Evolutionary conservation across 116 monocot species (phyloP).

Genomic region (Iris pallida): DNA sequence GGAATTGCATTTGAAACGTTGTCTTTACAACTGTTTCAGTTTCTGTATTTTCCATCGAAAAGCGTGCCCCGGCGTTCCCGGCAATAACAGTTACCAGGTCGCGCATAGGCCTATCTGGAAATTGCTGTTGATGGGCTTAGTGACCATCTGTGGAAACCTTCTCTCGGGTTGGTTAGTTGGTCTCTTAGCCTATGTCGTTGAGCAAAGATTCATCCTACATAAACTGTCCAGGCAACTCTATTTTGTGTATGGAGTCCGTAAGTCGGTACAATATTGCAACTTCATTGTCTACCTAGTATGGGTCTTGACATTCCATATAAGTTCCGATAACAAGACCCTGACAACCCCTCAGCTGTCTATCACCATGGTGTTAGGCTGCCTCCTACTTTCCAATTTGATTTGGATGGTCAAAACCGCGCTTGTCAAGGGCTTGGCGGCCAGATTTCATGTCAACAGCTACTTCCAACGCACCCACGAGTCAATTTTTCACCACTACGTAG

Average conservation of each 20-base stretch:
- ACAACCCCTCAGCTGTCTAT: slow-evolving; percentile 22
- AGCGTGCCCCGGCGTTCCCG: too few relatives aligned
- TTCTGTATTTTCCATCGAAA: too few relatives aligned
- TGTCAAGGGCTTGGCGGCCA: slow-evolving; percentile 49
- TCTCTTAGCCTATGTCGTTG: slow-evolving; percentile 34
- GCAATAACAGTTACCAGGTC: too few relatives aligned
- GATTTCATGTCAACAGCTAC: slow-evolving; percentile 44
- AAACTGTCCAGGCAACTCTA: slow-evolving; percentile 44
- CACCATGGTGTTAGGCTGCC: slow-evolving; percentile 36
- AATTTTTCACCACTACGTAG: slow-evolving; percentile 45
- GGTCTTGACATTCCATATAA: slow-evolving; percentile 38
- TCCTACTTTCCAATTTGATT: slow-evolving; percentile 36
- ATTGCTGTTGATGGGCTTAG: slow-evolving; percentile 30
- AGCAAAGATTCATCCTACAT: slow-evolving; percentile 40
- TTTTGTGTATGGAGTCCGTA: slow-evolving; percentile 50
- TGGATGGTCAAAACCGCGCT: slow-evolving; percentile 55
- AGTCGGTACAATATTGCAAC: slow-evolving; percentile 37
- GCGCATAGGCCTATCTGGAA: too few relatives aligned
- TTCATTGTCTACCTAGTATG: slow-evolving; percentile 52
- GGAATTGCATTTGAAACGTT: too few relatives aligned
- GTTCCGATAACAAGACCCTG: slow-evolving; percentile 11
- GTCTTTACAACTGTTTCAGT: too few relatives aligned
- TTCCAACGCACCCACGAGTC: slow-evolving; percentile 42
- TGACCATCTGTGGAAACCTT: slow-evolving; percentile 41
- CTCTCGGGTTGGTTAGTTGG: slow-evolving; percentile 47